Conservation (phyloP, 768 basidiomycete species). For the Phlegmacium glaucopus region DNA sequence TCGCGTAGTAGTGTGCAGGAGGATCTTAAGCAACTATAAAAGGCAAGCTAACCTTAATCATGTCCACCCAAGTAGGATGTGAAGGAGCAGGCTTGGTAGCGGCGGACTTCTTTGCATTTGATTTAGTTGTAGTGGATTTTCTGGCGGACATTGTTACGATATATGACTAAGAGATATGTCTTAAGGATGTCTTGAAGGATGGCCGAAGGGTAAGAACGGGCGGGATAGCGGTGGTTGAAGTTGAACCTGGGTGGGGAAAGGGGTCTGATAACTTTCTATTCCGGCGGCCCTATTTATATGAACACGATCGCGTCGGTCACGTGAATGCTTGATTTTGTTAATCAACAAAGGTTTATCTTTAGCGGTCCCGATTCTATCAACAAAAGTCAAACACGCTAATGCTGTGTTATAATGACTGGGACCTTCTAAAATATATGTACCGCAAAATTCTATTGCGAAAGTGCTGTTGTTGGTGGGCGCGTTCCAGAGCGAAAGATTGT, state of each 20-base stretch:
- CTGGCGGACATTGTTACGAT: constrained; percentile 21
- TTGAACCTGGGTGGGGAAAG: constrained; percentile 28
- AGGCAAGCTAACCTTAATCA: constrained; percentile 66
- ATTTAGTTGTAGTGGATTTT: constrained; percentile 34
- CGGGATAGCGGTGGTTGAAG: constrained; percentile 18
- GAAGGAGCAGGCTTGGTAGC: constrained; percentile 44
- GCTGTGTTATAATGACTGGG: background rate
- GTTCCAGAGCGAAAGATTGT: constrained; percentile 5
- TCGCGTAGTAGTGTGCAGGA: background rate
- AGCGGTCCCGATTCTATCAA: background rate
- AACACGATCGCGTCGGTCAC: constrained; percentile 43
- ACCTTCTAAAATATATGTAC: background rate
- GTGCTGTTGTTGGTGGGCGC: background rate
- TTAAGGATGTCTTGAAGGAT: constrained; percentile 5
- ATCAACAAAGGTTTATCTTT: constrained; percentile 36
- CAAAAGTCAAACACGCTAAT: constrained; percentile 2
- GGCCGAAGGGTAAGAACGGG: constrained; percentile 8
- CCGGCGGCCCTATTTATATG: constrained; percentile 40
- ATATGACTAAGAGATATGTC: constrained; percentile 4
- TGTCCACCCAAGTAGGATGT: constrained; percentile 67
- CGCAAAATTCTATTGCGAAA: no score
- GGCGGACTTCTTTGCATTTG: constrained; percentile 44
- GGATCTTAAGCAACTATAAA: background rate
- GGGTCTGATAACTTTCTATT: constrained; percentile 33
- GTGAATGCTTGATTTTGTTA: constrained; percentile 30